A percentile compares a stretch with the other conserved stretches of the same genome.
These are phyloP conservation scores for Borealophlyctis nickersoniae DNA, from an alignment of 192 early-diverging fungal species.

Conservation along the genomic window DNA sequence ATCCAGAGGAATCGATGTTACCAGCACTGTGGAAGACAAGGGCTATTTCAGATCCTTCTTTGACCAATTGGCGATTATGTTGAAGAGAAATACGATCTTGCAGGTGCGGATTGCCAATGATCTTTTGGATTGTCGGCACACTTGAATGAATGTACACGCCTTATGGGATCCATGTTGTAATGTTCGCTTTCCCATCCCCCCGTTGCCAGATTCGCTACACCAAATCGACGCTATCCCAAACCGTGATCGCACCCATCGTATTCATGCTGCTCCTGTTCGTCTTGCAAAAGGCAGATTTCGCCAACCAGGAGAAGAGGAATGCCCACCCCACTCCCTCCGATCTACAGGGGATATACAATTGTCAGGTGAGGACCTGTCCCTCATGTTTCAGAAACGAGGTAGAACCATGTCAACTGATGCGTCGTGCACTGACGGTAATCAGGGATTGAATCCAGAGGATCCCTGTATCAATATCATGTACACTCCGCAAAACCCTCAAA, in stretches of 20 bases:
- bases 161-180: neutral
- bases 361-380: constrained; percentile 8
- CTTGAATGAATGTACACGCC: neutral
- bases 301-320: constrained; percentile 34
- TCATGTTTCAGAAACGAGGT: neutral
- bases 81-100: constrained; percentile 62
- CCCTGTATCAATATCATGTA: constrained; percentile 65
- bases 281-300: constrained; percentile 49
- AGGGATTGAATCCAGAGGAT: constrained; percentile 39
- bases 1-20: too few species aligned
- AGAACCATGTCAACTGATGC: neutral
- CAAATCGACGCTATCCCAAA: constrained; percentile 61
- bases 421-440: neutral
- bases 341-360: constrained; percentile 41
- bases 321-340: constrained; percentile 37
- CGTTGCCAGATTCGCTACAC: constrained; percentile 48
- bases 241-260: constrained; percentile 60
- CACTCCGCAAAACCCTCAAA: constrained; percentile 38
- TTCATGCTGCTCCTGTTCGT: constrained; percentile 66
- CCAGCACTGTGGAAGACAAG: constrained; percentile 22
- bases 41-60: constrained; percentile 30
- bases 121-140: constrained; percentile 4
- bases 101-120: constrained; percentile 47
- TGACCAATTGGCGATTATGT: constrained; percentile 63
- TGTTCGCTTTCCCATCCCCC: neutral